These are phyloP conservation scores for Geranomyces variabilis DNA, from an alignment of 192 early-diverging fungal species.

Conservation along the genomic window DNA sequence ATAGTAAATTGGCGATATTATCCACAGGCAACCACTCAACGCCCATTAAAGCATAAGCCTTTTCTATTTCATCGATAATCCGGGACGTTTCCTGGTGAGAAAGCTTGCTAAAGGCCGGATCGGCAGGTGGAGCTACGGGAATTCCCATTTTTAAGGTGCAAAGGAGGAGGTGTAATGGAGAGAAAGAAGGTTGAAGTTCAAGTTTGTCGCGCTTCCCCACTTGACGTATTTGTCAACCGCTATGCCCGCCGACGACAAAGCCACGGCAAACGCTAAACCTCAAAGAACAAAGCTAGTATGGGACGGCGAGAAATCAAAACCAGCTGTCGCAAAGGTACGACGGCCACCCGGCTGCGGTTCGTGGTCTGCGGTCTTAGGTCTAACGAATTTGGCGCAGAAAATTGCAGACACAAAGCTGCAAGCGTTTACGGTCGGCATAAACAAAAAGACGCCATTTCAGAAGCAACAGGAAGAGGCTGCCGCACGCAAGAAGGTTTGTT, in stretches of 20 bases:
- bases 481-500: slow-evolving; percentile 68
- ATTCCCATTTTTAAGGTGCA: neutral
- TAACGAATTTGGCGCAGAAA: slow-evolving; percentile 1
- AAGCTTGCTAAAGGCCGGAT: slow-evolving; percentile 19
- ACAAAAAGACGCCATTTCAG: slow-evolving; percentile 76
- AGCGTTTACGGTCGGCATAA: slow-evolving; percentile 67
- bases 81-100: slow-evolving; percentile 29
- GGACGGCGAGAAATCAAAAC: no score
- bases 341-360: no score
- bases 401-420: slow-evolving; percentile 67
- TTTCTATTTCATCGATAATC: slow-evolving; percentile 34
- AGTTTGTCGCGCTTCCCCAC: no score
- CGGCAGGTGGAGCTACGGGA: neutral
- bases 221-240: no score
- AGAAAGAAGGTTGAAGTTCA: no score
- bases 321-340: no score
- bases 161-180: no score
- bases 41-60: slow-evolving; percentile 20
- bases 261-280: no score
- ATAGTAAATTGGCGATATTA: slow-evolving; percentile 16
- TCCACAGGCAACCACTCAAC: slow-evolving; percentile 25
- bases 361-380: neutral
- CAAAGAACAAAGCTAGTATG: no score
- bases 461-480: slow-evolving; percentile 76
- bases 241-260: no score